Percentiles rank a stretch among this genome's conserved stretches.
Evolutionary conservation across 345 rosid species (phyloP).

Genomic region (Syzygium jambos): DNA sequence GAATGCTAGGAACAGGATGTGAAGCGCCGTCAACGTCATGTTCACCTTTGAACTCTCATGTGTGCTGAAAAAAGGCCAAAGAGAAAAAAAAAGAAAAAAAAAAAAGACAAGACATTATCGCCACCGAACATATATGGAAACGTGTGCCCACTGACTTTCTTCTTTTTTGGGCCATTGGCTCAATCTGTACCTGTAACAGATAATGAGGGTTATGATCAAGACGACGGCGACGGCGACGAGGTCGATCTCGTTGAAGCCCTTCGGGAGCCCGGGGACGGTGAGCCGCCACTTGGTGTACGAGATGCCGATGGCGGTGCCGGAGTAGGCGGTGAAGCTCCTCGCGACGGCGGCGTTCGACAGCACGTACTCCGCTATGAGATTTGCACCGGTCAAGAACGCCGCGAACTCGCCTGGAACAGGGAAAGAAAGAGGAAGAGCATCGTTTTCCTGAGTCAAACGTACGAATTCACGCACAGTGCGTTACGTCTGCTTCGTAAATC

Average conservation of each 20-base stretch:
- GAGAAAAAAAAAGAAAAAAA: background rate
- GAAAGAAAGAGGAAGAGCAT: too few species aligned
- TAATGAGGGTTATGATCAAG: slow-evolving; percentile 47
- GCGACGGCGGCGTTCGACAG: slow-evolving; percentile 93
- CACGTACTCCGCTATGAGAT: slow-evolving; percentile 80
- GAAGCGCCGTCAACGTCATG: slow-evolving; percentile 65
- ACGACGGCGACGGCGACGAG: slow-evolving; percentile 49
- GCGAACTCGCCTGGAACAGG: slow-evolving; percentile 57
- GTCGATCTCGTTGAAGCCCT: slow-evolving; percentile 79
- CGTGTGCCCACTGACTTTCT: background rate
- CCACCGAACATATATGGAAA: background rate
- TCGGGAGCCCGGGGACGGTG: slow-evolving; percentile 37
- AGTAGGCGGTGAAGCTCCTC: slow-evolving; percentile 62
- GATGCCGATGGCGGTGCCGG: slow-evolving; percentile 67
- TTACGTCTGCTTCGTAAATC: background rate
- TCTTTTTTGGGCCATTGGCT: background rate
- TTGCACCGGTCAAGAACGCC: slow-evolving; percentile 87
- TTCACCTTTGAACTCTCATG: slow-evolving; percentile 76
- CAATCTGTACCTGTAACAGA: slow-evolving; percentile 45
- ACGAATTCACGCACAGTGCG: background rate
- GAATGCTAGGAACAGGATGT: slow-evolving; percentile 65
- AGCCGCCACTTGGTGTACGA: slow-evolving; percentile 65
- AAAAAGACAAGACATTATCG: background rate
- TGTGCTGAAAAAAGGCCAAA: slow-evolving; percentile 23
- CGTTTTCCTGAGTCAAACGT: too few species aligned